Percentiles rank a stretch among this genome's conserved stretches.
These are phyloP conservation scores for Aureobasidium sp. DNA, from an alignment of 2,329 filamentous ascomycete genomes.

Conservation along the genomic window DNA sequence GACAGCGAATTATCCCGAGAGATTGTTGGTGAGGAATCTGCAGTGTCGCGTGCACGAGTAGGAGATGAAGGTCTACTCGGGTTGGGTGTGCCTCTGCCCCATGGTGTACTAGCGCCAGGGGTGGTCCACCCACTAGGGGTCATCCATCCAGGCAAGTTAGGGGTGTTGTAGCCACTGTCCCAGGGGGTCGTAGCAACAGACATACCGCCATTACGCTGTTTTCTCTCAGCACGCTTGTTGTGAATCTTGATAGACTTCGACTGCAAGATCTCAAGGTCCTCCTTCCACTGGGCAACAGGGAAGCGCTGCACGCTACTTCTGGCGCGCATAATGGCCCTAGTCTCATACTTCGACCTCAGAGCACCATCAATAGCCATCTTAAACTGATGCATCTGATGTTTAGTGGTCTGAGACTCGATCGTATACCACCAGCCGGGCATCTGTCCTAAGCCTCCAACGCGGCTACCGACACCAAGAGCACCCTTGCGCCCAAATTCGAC, in stretches of 20 bases:
- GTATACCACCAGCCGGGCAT: slow-evolving; percentile 69
- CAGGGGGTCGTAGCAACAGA: slow-evolving; percentile 22
- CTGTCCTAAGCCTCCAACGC: slow-evolving; percentile 60
- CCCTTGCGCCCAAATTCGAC: slow-evolving; percentile 64
- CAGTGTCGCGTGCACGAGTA: slow-evolving; percentile 16
- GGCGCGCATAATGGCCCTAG: slow-evolving; percentile 56
- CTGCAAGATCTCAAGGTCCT: slow-evolving; percentile 57
- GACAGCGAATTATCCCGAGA: slow-evolving; percentile 22
- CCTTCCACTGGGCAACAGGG: slow-evolving; percentile 60
- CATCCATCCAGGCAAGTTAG: slow-evolving; percentile 30
- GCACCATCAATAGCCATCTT: slow-evolving; percentile 57
- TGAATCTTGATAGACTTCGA: slow-evolving; percentile 52
- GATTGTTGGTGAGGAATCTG: slow-evolving; percentile 12
- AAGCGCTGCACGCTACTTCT: slow-evolving; percentile 59
- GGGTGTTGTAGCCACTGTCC: slow-evolving; percentile 29
- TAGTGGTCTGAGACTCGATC: slow-evolving; percentile 56
- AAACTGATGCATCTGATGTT: slow-evolving; percentile 59
- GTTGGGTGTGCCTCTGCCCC: slow-evolving; percentile 23
- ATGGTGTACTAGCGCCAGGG: slow-evolving; percentile 33
- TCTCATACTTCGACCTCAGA: slow-evolving; percentile 49
- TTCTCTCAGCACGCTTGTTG: slow-evolving; percentile 36
- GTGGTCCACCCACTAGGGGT: slow-evolving; percentile 38
- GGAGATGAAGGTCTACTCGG: slow-evolving; percentile 28
- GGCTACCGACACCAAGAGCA: slow-evolving; percentile 58
- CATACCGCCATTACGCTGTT: slow-evolving; percentile 24